Conservation (phyloP, 257 asterid genomes). For the Gynochthodes officinalis region DNA sequence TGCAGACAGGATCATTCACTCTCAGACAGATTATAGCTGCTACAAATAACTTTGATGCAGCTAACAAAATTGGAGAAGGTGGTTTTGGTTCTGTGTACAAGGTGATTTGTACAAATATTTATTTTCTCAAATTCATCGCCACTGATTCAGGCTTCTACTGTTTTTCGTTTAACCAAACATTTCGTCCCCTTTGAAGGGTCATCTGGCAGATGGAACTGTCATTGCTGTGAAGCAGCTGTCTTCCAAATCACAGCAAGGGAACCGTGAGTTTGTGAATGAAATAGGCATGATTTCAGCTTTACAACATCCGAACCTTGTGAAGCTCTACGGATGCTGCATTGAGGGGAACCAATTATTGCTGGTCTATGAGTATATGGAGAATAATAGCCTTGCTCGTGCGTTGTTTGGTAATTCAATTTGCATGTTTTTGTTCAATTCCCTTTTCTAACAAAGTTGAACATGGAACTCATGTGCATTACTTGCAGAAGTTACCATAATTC, state of each 20-base stretch:
- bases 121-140: background rate
- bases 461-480: background rate
- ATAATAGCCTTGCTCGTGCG: conserved; percentile 75
- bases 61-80: conserved; percentile 79
- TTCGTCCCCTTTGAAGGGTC: conserved; percentile 39
- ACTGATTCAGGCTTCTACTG: too few relatives aligned
- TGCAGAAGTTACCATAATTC: background rate
- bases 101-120: conserved; percentile 26
- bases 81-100: conserved; percentile 79
- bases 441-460: background rate
- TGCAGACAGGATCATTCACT: conserved; percentile 58
- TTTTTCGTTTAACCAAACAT: background rate
- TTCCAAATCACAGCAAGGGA: conserved; percentile 78
- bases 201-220: conserved; percentile 44
- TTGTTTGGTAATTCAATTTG: conserved; percentile 49
- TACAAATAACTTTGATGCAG: conserved; percentile 58
- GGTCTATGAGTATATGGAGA: conserved; percentile 67
- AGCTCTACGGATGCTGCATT: conserved; percentile 68
- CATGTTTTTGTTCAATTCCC: background rate
- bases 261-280: conserved; percentile 71
- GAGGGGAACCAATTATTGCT: conserved; percentile 68
- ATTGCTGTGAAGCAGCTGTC: conserved; percentile 86
- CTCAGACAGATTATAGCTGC: conserved; percentile 70
- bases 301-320: conserved; percentile 73
- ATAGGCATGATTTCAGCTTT: conserved; percentile 83